Percentiles rank a stretch among this genome's conserved stretches.
Conservation (phyloP, 345 rosid genomes). For the Salix brachista region DNA sequence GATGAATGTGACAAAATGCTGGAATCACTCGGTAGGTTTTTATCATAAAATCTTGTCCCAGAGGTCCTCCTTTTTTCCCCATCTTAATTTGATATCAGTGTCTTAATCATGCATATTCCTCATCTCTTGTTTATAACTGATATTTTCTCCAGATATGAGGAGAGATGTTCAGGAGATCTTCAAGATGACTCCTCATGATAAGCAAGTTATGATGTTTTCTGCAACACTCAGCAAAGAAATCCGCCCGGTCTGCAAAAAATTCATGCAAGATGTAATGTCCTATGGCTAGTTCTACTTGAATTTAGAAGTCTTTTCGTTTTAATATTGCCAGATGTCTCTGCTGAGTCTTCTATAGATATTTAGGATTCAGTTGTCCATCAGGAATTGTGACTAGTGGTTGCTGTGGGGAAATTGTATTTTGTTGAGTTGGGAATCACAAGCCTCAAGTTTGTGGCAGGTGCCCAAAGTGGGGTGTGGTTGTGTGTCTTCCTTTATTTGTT, state of each 20-base stretch:
- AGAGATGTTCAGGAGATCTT: constrained; percentile 98
- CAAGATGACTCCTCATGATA: constrained; percentile 98
- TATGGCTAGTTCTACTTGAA: constrained; percentile 55
- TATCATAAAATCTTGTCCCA: neutral
- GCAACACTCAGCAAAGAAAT: constrained; percentile 99
- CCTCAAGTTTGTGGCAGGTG: neutral
- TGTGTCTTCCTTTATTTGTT: neutral
- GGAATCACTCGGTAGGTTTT: constrained; percentile 78
- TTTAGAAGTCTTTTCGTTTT: constrained; percentile 45
- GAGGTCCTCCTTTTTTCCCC: neutral
- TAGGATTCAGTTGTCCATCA: constrained; percentile 19
- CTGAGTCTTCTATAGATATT: constrained; percentile 16
- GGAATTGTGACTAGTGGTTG: constrained; percentile 12
- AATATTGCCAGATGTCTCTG: constrained; percentile 41
- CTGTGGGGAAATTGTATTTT: constrained; percentile 12
- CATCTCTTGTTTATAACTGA: neutral
- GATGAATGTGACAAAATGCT: constrained; percentile 99
- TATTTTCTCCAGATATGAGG: constrained; percentile 69
- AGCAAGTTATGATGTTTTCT: constrained; percentile 99
- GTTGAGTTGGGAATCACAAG: neutral
- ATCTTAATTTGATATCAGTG: neutral
- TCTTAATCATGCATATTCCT: neutral
- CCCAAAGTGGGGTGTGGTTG: neutral
- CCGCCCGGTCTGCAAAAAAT: constrained; percentile 99
- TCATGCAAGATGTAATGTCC: constrained; percentile 99